Evolutionary conservation across 345 rosid species (phyloP).

Genomic region (Sisymbrium irio): DNA sequence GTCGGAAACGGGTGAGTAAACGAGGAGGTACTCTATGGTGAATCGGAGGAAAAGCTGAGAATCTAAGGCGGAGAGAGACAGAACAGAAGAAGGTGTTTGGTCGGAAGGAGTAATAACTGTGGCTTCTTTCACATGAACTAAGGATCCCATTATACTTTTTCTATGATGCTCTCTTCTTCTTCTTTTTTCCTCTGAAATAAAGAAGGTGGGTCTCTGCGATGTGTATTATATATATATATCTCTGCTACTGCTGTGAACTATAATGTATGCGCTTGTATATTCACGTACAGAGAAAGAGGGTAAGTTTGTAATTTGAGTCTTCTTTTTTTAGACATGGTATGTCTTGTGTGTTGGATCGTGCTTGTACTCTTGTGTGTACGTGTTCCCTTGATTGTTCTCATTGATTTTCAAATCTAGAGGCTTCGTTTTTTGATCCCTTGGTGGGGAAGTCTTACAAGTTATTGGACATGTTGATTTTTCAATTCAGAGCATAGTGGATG

Average conservation of each 20-base stretch:
- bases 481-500: background rate
- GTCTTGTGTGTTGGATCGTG: conserved; percentile 27
- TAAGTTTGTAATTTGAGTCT: conserved; percentile 1
- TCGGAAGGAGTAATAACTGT: conserved; percentile 54
- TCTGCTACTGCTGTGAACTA: too few relatives aligned
- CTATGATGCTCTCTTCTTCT: conserved; percentile 8
- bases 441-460: background rate
- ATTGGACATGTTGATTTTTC: background rate
- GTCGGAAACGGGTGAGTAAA: conserved; percentile 47
- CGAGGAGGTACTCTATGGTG: conserved; percentile 72
- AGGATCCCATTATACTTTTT: conserved; percentile 40
- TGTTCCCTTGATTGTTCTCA: conserved; percentile 14
- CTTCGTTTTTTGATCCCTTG: background rate
- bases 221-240: conserved; percentile 18
- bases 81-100: conserved; percentile 58
- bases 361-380: conserved; percentile 23
- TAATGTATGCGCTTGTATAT: conserved; percentile 14
- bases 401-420: background rate
- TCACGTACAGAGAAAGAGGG: conserved; percentile 17
- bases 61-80: conserved; percentile 76
- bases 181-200: background rate
- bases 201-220: conserved; percentile 20
- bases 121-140: conserved; percentile 55
- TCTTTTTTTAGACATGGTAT: conserved; percentile 1
- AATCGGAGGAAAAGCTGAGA: conserved; percentile 90